Percentiles rank a stretch among this genome's conserved stretches.
Conservation (phyloP, 1,284 basidiomycete species). For the Rhodotorula sp. region DNA sequence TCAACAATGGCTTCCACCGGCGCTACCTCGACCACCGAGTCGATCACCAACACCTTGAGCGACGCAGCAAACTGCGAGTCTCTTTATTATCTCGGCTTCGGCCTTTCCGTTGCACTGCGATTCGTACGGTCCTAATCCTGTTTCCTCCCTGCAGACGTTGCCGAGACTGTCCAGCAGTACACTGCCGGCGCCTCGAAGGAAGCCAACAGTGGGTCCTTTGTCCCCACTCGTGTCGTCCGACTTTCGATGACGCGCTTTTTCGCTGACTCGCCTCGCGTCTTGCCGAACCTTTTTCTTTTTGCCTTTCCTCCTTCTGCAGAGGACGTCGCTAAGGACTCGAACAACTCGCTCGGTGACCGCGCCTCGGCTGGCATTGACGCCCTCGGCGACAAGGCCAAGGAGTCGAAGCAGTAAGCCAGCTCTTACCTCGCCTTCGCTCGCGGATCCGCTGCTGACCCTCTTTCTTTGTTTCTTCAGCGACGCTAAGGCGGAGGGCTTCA, state of each 20-base stretch:
- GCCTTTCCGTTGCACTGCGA: neutral
- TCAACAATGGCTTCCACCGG: constrained; percentile 23
- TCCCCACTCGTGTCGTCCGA: too few relatives aligned
- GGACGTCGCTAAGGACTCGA: constrained; percentile 40
- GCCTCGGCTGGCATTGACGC: constrained; percentile 39
- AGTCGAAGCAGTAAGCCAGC: constrained; percentile 18
- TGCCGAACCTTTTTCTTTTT: too few relatives aligned
- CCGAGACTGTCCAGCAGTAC: constrained; percentile 24
- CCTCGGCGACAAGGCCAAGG: constrained; percentile 37
- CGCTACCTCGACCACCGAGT: constrained; percentile 22
- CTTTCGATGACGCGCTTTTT: neutral
- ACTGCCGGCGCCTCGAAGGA: constrained; percentile 33
- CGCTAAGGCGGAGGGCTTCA: constrained; percentile 18
- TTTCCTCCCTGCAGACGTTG: constrained; percentile 26
- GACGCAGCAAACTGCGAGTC: constrained; percentile 1
- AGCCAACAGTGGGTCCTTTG: constrained; percentile 19
- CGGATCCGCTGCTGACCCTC: neutral
- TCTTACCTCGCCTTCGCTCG: neutral
- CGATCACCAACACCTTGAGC: constrained; percentile 20
- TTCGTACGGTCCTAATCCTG: neutral
- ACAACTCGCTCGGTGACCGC: constrained; percentile 34
- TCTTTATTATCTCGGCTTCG: neutral
- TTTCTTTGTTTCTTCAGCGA: neutral
- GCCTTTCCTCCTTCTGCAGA: neutral
- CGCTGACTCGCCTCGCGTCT: neutral